These are phyloP conservation scores for Isatis tinctoria DNA, from an alignment of 345 rosid species.

Conservation along the genomic window DNA sequence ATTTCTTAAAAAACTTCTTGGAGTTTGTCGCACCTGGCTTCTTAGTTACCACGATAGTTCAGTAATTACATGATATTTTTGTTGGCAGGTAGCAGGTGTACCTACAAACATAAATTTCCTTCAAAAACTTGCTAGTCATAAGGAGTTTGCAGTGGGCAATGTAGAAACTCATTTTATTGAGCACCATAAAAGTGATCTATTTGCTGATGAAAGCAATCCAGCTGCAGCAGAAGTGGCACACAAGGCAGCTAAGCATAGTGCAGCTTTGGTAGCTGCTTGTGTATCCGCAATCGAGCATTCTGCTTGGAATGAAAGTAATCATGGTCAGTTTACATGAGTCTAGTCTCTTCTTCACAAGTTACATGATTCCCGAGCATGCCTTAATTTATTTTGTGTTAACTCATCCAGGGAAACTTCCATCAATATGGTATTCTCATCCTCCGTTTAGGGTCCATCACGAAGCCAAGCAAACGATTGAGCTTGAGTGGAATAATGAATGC, in stretches of 20 bases:
- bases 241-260: constrained; percentile 49
- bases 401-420: constrained; percentile 49
- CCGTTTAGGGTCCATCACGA: constrained; percentile 82
- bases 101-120: constrained; percentile 89
- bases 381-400: constrained; percentile 20
- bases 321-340: constrained; percentile 46
- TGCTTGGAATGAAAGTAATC: constrained; percentile 36
- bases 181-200: constrained; percentile 66
- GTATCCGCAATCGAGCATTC: constrained; percentile 54
- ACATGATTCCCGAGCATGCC: neutral
- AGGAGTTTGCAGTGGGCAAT: constrained; percentile 65
- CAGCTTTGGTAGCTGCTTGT: constrained; percentile 71
- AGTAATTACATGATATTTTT: constrained; percentile 10
- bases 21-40: neutral
- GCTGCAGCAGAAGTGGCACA: constrained; percentile 42
- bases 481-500: constrained; percentile 72
- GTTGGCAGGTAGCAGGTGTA: constrained; percentile 85
- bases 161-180: constrained; percentile 97
- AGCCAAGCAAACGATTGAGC: constrained; percentile 49
- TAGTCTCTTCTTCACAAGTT: constrained; percentile 10
- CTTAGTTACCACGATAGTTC: neutral
- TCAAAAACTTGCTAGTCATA: constrained; percentile 68
- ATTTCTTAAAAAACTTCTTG: neutral
- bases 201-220: constrained; percentile 54
- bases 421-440: constrained; percentile 70